These are phyloP conservation scores for Annulohypoxylon stygium DNA, from an alignment of 495 filamentous ascomycete genomes.

Conservation along the genomic window DNA sequence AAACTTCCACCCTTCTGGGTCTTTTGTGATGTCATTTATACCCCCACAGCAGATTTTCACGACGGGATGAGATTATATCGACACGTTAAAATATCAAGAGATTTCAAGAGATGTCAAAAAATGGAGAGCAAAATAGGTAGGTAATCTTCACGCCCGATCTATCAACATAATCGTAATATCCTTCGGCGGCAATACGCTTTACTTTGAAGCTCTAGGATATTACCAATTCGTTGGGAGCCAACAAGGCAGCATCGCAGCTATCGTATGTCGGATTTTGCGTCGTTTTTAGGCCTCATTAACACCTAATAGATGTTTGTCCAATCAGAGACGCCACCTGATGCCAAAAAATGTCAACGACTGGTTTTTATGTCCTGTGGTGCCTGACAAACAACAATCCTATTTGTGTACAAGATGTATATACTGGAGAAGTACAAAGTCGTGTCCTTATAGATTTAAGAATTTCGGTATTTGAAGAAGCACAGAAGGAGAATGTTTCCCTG, in stretches of 20 bases:
- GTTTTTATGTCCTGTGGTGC: not conserved
- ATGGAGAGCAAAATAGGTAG: not conserved
- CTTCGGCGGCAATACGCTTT: no score
- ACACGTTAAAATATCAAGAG: not conserved
- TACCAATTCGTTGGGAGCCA: not conserved
- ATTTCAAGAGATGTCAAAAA: not conserved
- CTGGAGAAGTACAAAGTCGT: not conserved
- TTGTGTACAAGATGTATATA: not conserved
- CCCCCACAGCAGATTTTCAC: not conserved
- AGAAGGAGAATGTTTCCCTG: not conserved
- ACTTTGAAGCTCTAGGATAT: not conserved
- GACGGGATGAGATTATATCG: not conserved
- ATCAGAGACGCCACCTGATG: not conserved
- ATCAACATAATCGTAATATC: no score
- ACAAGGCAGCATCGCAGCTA: not conserved
- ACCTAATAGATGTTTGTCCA: constrained; percentile 1
- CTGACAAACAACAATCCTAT: not conserved
- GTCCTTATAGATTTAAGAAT: not conserved
- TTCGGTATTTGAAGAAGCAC: not conserved
- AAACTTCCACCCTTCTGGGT: not conserved
- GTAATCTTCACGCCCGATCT: no score
- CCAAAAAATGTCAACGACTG: not conserved
- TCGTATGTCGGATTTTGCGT: not conserved
- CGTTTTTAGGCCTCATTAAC: not conserved
- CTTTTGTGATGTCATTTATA: not conserved